A percentile compares a stretch with the other conserved stretches of the same genome.
These are phyloP conservation scores for Phytopythium montanum DNA, from an alignment of 352 stramenopile species.

Conservation along the genomic window DNA sequence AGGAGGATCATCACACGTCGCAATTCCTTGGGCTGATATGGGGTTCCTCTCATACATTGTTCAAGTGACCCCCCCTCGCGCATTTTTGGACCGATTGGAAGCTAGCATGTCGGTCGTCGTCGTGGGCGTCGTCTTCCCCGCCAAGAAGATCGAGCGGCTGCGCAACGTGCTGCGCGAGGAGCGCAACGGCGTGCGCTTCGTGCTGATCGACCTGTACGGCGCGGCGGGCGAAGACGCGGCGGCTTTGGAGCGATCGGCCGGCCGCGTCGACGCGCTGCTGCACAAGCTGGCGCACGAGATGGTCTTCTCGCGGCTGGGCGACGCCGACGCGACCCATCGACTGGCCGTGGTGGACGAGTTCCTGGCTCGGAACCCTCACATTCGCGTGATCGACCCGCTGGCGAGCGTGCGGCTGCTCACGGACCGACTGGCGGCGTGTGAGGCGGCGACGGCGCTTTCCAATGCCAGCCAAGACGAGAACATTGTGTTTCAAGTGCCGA, in stretches of 20 bases:
- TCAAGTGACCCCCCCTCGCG: no score
- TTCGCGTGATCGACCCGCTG: slow-evolving; percentile 66
- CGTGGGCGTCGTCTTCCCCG: slow-evolving; percentile 77
- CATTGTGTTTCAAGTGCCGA: slow-evolving; percentile 45
- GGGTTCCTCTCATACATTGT: no score
- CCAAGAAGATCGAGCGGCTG: slow-evolving; percentile 81
- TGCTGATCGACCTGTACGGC: slow-evolving; percentile 69
- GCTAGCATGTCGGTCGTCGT: slow-evolving; percentile 32
- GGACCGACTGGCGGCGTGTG: slow-evolving; percentile 53
- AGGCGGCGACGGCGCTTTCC: slow-evolving; percentile 35
- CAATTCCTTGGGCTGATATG: no score
- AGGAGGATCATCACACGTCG: no score
- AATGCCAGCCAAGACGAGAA: neutral
- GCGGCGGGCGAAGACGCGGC: slow-evolving; percentile 24
- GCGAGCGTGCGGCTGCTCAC: slow-evolving; percentile 69
- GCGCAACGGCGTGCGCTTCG: slow-evolving; percentile 52
- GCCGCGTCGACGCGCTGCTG: slow-evolving; percentile 57
- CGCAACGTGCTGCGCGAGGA: slow-evolving; percentile 50
- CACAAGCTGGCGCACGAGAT: slow-evolving; percentile 86
- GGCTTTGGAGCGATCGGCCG: slow-evolving; percentile 34
- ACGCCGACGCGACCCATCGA: slow-evolving; percentile 33
- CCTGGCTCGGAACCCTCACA: slow-evolving; percentile 29
- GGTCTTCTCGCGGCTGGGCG: slow-evolving; percentile 62
- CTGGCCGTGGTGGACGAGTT: slow-evolving; percentile 57
- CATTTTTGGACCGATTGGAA: neutral